Base-by-base conservation (phyloP, 768 basidiomycete species). In the Mycena galopus region DNA sequence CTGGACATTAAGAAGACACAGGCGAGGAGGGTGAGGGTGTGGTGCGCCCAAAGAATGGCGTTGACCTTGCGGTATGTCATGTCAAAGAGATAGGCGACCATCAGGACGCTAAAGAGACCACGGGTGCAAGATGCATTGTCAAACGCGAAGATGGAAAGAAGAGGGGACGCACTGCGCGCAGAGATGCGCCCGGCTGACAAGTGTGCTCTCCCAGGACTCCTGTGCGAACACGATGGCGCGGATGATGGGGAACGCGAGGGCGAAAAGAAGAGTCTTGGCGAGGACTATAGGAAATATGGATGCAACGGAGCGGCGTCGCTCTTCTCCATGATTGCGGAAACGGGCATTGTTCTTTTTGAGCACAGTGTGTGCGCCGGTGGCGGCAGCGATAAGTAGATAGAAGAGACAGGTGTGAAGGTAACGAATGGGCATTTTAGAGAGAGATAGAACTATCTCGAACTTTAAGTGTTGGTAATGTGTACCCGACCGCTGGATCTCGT, bases 1-100 rank as follows among this genome's bases (percentile, higher is more conserved):
- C 4, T 9, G 7, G 19, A n/a, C 3, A 71, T 2, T 27, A 32
- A 33, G 56, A 62, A 35, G 61, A 71, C 32, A 14, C 60, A 53
- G 0, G 64, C 64, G 47, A 9, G 25, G 27, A 66, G 21, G 44
- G 47, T 59, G 27, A 61, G 30, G 35, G 60, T 69, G 63, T 65
- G 69, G 39, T 65, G 69, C 30, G 37, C 19, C 69, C 69, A 71
- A 6, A 71, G 56, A 50, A 71, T 37, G 5, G 57, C 19, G 57
- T 50, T 59, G n/a, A 65, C 69, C 23, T 37, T 35, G 1, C 69
- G 69, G 35, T 71, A 71, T 42, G 63, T 65, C 63, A 71, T 51
- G 57, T 71, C 69, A 44, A 71, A 71, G 3, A 65, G 57, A 23
- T 67, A 44, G 2, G 65, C 33, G 23, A 59, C 33, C 23, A 59